Evolutionary conservation across 371 early-diverging fungal species (phyloP), one percentile per base, ranked within the genome.

Genomic region (Blakeslea trispora): DNA sequence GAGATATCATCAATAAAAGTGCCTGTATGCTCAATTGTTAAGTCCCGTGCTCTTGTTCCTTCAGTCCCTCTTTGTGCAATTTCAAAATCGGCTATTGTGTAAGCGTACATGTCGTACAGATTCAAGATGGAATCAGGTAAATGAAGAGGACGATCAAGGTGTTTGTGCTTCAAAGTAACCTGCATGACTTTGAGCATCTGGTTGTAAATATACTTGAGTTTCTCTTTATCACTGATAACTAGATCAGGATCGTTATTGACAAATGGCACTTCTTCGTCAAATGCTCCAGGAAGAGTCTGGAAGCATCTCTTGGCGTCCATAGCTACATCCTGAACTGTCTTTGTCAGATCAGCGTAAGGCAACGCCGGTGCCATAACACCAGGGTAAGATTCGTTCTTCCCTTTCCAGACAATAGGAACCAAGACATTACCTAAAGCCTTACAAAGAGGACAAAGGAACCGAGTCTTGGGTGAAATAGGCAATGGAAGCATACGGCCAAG

Each of bases 361-460:
- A 66, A 61, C 2, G 61, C 51, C 7, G 71, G 65, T 0, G 57
- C 57, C 53, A 81, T 61, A 1, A 83, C 75, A 18, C 84, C 84
- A 2, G 88, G 74, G 60, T 72, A 86, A 11, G 69, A 69, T 60
- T 86, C 85, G 21, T 77, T 82, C 45, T 84, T 84, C 23, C 78
- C 79, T 45, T 83, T 85, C 82, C 86, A 84, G 14, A 83, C 72
- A 13, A 91, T 75, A 0, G 93, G 91, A 3, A 92, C 69, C 18
- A 93, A 62, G 2, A 83, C 75, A 63, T 98, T 98, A 23, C 96
- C 95, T 8, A 98, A 75, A 22, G 91, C 87, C 74, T 96, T 97
- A 78, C 98, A 97, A 3, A 97, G 76, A 0, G 97, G 97, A 60
- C 98, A 98, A 67, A 97, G 71, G 64, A 91, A 95, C 65, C 94